Evolutionary conservation across 2,329 filamentous ascomycete species (phyloP), one percentile per base, ranked within the genome.

Genomic region (Geoglossum cookeanum): DNA sequence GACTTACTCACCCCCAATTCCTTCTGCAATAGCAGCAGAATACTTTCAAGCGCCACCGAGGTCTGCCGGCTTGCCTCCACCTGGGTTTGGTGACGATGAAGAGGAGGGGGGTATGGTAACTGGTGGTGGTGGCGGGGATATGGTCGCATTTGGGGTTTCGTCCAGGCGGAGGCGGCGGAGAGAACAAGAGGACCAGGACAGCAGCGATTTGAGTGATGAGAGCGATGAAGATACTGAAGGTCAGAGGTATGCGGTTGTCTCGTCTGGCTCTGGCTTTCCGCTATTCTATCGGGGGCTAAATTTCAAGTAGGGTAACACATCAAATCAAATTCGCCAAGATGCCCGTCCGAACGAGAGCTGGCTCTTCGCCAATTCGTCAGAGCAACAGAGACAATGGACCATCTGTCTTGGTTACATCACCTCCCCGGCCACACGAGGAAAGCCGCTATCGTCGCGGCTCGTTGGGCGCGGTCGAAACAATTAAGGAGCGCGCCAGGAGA

Each of bases 301-400:
- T 7, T 22, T 29, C 39, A 9, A 57, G 58, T 77, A 81, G 85
- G 57, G 84, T 86, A 49, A 84, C 85, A 1, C 87, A 94, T 67
- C 87, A 94, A 68, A 95, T 97, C 68, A 90, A 91, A 66, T 98
- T 98, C 69, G 82, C 85, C 54, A 97, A 97, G 71, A 91, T 96
- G 87, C 91, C 92, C 0, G 78, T 95, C 48, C 80, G 90, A 33
- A 82, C 81, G 62, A 82, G 91, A 58, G 87, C 90, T 30, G 91
- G 87, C 9, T 96, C 90, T 0, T 96, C 91, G 53, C 91, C 91
- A 3, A 82, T 86, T 42, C 83, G 87, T 62, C 79, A 77, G 13
- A 82, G 81, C 15, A 80, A 77, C 59, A 69, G 80, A 30, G 75
- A 76, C 49, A 81, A 83, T 45, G 67, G 69, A 1, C 68, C 69